Evolutionary conservation across 2,329 filamentous ascomycete genomes (phyloP), one percentile per base, ranked within the genome.

Genomic region (Aspergillus pseudotamarii): DNA sequence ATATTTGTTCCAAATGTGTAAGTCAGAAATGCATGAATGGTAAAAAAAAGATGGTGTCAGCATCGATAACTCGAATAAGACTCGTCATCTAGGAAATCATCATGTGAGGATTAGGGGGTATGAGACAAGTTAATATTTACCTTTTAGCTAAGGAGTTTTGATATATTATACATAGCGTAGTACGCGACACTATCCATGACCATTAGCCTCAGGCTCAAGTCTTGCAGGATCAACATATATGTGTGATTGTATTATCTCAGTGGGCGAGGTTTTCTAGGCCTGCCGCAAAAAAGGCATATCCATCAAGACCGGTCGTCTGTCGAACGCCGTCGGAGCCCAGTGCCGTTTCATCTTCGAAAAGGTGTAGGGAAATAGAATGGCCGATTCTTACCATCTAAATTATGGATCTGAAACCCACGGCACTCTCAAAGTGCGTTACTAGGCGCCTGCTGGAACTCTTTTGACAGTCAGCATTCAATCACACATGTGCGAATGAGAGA

Each of bases 221-320:
- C 16, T 54, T 61, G 51, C 45, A 63, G 66, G 66, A 71, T 64
- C 63, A 60, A 59, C 68, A 71, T 62, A 60, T 62, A 58, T 66
- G 19, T n/a, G 57, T 60, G 56, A 60, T 71, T 66, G 59, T 51
- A 34, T 57, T 61, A 66, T 75, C 82, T 96, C 93, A 96, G 93
- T 94, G 91, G 93, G 92, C 93, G 89, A 96, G 93, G 94, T 96
- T 97, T 97, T 96, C 93, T 96, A 97, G 92, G 93, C 93, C 93
- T 96, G 93, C 92, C 93, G 81, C 92, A 92, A 91, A 86, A 82
- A 76, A 63, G 92, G 93, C 92, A 88, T 91, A 87, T 88, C 93
- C 91, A 84, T 93, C 93, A 93, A 88, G 88, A 83, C 80, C 78
- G 79, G 76, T 80, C 77, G 75, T 80, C 76, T 78, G 76, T 77